Base-by-base conservation (phyloP, 1,139 yeast species). In the Hemisphaericaspora lyxosophila region DNA sequence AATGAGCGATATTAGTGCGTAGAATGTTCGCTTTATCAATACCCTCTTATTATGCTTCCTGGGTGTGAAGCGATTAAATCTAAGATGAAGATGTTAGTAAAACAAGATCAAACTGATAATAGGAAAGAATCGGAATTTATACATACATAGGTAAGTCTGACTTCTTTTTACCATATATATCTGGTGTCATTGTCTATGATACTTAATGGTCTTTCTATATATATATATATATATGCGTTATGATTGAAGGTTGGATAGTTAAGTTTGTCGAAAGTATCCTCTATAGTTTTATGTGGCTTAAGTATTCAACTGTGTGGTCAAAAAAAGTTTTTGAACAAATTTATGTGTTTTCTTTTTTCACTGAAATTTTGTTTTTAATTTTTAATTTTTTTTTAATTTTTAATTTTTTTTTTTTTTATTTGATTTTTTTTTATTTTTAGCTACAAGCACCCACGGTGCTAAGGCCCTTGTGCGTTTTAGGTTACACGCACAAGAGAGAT, bases 131-230 rank as follows among this genome's bases (percentile, higher is more conserved):
- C n/a, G n/a, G n/a, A n/a, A n/a, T n/a, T n/a, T n/a, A n/a, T 43
- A 64, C 64, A 44, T 68, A 70, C 59, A 67, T 60, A 39, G 80
- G 81, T 47, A 75, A 68, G 46, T 72, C 79, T 15, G 64, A 53
- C 54, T 67, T 70, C 57, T 69, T 70, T 14, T 36, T 40, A 33
- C 68, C 67, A 44, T 59, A 62, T 31, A 61, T 54, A 45, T 64
- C 65, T 36, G 59, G 45, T 38, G 43, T 46, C 39, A 45, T 37
- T 32, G 26, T 22, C 3, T 20, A 20, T n/a, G n/a, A n/a, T n/a
- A n/a, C n/a, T n/a, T n/a, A 7, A 7, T 6, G 17, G 29, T 26
- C 5, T 5, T 26, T 4, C 17, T 26, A 5, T 6, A n/a, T 12
- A 16, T 11, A 16, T 26, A 4, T 6, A 7, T n/a, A 14, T 26